These are phyloP conservation scores for Penicillium sp. DNA, from an alignment of 2,329 filamentous ascomycete genomes.

Conservation along the genomic window DNA sequence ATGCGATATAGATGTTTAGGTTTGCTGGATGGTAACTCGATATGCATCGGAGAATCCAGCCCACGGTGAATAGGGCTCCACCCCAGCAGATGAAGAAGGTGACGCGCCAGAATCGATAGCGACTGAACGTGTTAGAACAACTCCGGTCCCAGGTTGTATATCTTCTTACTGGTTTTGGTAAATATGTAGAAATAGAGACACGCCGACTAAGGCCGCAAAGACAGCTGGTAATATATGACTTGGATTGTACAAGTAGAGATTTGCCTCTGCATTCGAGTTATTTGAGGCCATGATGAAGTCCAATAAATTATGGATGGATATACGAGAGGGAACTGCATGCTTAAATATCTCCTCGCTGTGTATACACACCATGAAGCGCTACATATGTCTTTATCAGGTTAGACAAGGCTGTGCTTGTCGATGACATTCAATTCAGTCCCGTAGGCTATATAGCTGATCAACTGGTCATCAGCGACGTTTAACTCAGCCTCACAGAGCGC, in stretches of 20 bases:
- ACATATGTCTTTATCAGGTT: not conserved
- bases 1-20: constrained; percentile 34
- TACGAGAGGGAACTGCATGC: not conserved
- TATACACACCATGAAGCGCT: not conserved
- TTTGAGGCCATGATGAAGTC: constrained; percentile 9
- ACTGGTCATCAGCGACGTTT: constrained; percentile 1
- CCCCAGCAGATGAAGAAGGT: constrained; percentile 40
- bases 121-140: constrained; percentile 11
- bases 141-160: not conserved
- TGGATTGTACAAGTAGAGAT: constrained; percentile 30
- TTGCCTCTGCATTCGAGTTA: not conserved
- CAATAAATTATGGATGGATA: not conserved
- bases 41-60: constrained; percentile 36
- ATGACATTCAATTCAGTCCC: not conserved
- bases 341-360: constrained; percentile 8
- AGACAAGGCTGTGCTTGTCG: not conserved
- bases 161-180: constrained; percentile 35
- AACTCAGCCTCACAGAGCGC: constrained; percentile 9
- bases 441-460: not conserved
- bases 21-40: constrained; percentile 31
- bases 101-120: constrained; percentile 35
- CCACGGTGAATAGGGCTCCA: constrained; percentile 36
- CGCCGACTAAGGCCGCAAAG: constrained; percentile 32
- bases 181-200: constrained; percentile 31
- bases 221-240: constrained; percentile 34